Conservation (phyloP, 345 rosid species). For the Rhodamnia rubescens region DNA sequence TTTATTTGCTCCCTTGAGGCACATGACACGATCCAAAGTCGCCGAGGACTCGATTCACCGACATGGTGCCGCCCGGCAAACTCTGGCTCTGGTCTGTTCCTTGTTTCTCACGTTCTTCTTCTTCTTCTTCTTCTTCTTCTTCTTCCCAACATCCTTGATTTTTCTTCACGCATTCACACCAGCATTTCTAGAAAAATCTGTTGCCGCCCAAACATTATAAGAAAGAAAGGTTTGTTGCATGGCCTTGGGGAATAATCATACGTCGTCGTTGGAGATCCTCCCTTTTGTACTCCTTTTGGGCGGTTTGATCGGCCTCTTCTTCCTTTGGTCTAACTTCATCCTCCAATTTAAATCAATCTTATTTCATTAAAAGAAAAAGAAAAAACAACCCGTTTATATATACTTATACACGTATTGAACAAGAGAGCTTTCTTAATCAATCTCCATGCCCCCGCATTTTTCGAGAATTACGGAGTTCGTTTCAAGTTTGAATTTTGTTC, state of each 20-base stretch:
- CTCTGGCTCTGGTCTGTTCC: neutral
- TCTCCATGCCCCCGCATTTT: neutral
- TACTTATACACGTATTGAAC: neutral
- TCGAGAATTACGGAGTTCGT: neutral
- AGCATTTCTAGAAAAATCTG: neutral
- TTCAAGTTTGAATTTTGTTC: neutral
- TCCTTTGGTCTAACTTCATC: neutral
- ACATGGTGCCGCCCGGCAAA: neutral
- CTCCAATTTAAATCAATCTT: neutral
- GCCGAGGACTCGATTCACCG: neutral
- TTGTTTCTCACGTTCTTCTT: neutral
- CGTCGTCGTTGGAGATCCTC: neutral
- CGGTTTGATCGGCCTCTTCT: neutral
- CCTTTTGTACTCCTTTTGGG: neutral
- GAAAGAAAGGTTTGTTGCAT: neutral
- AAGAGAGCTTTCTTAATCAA: neutral
- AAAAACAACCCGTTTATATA: neutral
- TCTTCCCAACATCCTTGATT: neutral
- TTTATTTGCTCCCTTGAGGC: neutral
- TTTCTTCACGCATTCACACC: neutral
- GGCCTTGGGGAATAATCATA: neutral
- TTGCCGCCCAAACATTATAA: neutral
- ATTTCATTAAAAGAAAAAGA: neutral
- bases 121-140: neutral
- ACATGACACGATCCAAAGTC: neutral